Evolutionary conservation across 2,329 filamentous ascomycete genomes (phyloP).

Genomic region (Venturia aucupariae): DNA sequence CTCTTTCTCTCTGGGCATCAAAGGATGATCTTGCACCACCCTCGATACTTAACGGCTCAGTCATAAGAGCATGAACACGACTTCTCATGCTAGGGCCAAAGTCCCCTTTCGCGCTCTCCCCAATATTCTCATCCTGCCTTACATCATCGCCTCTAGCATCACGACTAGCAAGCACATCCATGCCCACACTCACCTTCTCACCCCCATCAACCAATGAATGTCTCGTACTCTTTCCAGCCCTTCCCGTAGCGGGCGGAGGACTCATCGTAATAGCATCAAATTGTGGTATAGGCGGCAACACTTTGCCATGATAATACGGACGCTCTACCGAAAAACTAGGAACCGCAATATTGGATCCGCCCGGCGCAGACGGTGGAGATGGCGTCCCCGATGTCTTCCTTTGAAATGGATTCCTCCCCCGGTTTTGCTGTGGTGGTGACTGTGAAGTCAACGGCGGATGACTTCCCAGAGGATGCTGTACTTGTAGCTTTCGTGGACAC

Average conservation of each 20-base stretch:
- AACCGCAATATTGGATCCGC: too few relatives aligned
- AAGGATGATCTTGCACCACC: neutral
- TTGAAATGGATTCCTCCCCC: neutral
- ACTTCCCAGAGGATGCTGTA: neutral
- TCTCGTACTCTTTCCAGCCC: neutral
- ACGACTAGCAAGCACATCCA: neutral
- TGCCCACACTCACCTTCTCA: neutral
- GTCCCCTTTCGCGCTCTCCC: neutral
- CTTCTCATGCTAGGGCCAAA: neutral
- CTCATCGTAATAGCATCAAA: neutral
- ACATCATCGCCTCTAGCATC: neutral
- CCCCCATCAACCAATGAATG: too few relatives aligned
- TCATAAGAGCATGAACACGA: neutral
- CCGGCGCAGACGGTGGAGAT: too few relatives aligned
- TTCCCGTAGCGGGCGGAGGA: neutral
- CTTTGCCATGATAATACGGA: neutral
- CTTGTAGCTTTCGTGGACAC: neutral
- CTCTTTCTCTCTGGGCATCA: neutral
- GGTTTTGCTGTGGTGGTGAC: neutral
- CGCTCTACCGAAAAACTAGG: neutral
- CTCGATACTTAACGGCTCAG: neutral
- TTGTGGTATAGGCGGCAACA: neutral
- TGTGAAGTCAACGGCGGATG: neutral
- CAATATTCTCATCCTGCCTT: neutral
- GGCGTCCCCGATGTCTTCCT: neutral